Evolutionary conservation across 805 yeast genomes (phyloP).

Genomic region (Starmerella sirachaensis): DNA sequence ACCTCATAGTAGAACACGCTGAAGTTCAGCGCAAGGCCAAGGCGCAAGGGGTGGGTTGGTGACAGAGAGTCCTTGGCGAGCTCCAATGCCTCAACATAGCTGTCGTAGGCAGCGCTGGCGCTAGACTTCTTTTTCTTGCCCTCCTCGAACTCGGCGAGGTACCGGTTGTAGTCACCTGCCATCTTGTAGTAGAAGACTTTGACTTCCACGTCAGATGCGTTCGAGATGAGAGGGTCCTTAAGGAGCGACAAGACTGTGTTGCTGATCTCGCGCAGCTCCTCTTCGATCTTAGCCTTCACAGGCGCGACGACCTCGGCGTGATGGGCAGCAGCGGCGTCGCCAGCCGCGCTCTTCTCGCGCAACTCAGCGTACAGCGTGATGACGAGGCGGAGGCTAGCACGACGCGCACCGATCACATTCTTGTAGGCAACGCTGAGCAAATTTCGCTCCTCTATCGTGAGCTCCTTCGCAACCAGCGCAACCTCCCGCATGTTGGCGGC

Average conservation of each 20-base stretch:
- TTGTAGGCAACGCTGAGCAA: constrained; percentile 94
- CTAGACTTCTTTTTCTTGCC: constrained; percentile 86
- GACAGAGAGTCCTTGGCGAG: constrained; percentile 94
- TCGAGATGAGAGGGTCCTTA: constrained; percentile 79
- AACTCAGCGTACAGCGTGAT: constrained; percentile 77
- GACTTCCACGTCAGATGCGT: constrained; percentile 94
- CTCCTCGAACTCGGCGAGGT: constrained; percentile 91
- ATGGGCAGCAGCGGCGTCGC: constrained; percentile 23
- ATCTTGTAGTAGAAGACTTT: constrained; percentile 96
- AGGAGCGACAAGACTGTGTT: constrained; percentile 84
- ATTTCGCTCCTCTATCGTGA: constrained; percentile 97
- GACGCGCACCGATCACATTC: constrained; percentile 97
- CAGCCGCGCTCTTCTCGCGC: constrained; percentile 78
- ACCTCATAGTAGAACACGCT: constrained; percentile 97
- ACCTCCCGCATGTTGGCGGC: constrained; percentile 97
- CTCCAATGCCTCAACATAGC: constrained; percentile 90
- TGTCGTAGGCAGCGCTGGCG: constrained; percentile 83
- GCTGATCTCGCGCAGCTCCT: constrained; percentile 83
- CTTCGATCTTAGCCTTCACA: constrained; percentile 89
- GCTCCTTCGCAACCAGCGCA: constrained; percentile 89
- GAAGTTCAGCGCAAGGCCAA: constrained; percentile 95
- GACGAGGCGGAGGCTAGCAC: constrained; percentile 99
- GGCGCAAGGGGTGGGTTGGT: constrained; percentile 97
- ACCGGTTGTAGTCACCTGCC: constrained; percentile 99
- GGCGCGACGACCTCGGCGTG: constrained; percentile 85